Conservation (phyloP, 116 monocot species). For the Phalaenopsis hybrid region DNA sequence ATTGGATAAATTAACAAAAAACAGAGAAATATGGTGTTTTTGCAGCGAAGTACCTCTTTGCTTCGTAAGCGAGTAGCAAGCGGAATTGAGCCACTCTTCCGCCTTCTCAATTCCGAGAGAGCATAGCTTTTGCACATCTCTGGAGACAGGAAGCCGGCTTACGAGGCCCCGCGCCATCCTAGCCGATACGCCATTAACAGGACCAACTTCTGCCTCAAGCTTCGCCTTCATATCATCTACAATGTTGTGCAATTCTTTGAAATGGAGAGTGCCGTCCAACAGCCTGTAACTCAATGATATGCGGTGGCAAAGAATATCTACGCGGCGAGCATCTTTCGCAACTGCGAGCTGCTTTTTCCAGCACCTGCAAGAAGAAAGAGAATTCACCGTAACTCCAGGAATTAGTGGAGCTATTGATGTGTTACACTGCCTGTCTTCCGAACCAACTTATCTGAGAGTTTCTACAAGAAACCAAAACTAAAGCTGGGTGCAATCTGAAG, state of each 20-base stretch:
- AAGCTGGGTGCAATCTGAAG: background rate
- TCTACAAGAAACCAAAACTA: background rate
- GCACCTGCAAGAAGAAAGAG: conserved; percentile 35
- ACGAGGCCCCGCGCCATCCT: conserved; percentile 95
- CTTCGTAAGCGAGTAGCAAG: conserved; percentile 22
- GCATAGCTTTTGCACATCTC: conserved; percentile 78
- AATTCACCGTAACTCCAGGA: background rate
- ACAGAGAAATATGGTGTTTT: background rate
- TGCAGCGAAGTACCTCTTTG: conserved; percentile 29
- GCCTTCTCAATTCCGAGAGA: conserved; percentile 77
- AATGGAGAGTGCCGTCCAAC: conserved; percentile 60
- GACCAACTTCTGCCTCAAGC: conserved; percentile 88
- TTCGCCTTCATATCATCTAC: conserved; percentile 72
- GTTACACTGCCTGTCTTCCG: background rate
- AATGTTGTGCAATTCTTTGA: conserved; percentile 72
- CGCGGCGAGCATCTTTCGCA: conserved; percentile 89
- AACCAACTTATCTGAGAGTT: background rate
- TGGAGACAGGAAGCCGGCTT: conserved; percentile 68
- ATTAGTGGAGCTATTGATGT: background rate
- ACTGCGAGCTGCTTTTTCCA: conserved; percentile 90
- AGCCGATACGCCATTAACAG: conserved; percentile 84
- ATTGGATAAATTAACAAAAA: conserved; percentile 3
- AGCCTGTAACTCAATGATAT: conserved; percentile 77
- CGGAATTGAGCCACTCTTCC: conserved; percentile 55
- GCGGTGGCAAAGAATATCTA: conserved; percentile 84